Evolutionary conservation across 441 rosid species (phyloP), one percentile per base, ranked within the genome.

Genomic region (Erysimum pusillum): DNA sequence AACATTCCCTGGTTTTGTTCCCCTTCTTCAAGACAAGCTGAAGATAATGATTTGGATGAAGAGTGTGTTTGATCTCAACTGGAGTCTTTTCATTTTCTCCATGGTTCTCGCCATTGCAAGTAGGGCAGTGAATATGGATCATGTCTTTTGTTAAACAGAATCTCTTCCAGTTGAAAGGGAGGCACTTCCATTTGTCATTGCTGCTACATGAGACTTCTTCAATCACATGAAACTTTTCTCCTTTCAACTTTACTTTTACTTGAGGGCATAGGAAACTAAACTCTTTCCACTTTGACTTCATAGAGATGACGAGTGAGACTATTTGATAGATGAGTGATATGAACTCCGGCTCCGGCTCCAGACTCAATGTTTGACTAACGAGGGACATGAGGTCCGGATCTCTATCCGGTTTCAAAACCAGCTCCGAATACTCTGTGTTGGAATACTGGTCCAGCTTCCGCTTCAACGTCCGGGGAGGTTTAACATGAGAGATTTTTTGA

Each of bases 31-130:
- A 10, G 17, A 22, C 66, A 18, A 61, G 66, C 9, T 7, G 6
- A 6, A 61, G 66, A 18, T 2, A 11, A 39, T 61, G 48, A 18
- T 61, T 61, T 10, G 17, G 65, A 61, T 38, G 65, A 12, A 38
- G 65, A 61, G 0, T 3, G 10, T 38, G 17, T 20, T 61, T 61
- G 15, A 12, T 9, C 31, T 38, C 48, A 3, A 6, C 0, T 38
- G 48, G 34, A 39, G 66, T 17, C 34, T 36, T 12, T 2, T 61
- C 0, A 22, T 22, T 0, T 61, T 39, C 34, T 18, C n/a, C 0
- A 28, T 56, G 61, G 12, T 56, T 35, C 22, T 58, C 12, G 13
- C 25, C 63, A 9, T 58, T 35, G 44, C 63, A 58, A 34, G 25
- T 2, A 4, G 0, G 7, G 25, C 63, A 34, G 4, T 2, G 6